Conservation (phyloP, 495 filamentous ascomycete genomes). For the Podospora sp. region DNA sequence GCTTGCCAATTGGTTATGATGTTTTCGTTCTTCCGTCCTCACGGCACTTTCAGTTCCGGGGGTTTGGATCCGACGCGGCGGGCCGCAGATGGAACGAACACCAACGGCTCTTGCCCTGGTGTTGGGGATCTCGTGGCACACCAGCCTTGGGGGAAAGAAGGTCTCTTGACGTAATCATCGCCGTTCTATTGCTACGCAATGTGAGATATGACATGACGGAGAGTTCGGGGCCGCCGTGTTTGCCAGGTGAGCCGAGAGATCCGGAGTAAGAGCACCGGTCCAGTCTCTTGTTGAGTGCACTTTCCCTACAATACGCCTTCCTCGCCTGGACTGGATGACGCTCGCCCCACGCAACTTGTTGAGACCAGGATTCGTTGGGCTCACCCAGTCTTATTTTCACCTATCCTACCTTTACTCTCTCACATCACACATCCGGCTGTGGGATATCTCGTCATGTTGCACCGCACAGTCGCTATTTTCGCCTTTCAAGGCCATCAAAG, state of each 20-base stretch:
- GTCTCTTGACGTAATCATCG: not conserved
- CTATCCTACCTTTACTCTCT: too few species aligned
- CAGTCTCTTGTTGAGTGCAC: too few species aligned
- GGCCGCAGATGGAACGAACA: not conserved
- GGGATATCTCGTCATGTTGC: too few species aligned
- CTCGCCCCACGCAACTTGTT: too few species aligned
- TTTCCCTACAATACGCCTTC: too few species aligned
- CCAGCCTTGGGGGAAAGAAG: not conserved
- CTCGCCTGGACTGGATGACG: too few species aligned
- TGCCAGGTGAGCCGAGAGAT: not conserved
- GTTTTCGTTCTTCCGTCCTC: not conserved
- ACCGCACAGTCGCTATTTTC: too few species aligned
- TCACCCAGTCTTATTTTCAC: too few species aligned
- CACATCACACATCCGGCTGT: too few species aligned
- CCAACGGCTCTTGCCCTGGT: not conserved
- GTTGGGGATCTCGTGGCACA: not conserved
- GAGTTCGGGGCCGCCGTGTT: not conserved
- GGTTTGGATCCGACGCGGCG: conserved; percentile 4
- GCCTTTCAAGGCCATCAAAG: too few species aligned
- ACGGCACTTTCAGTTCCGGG: not conserved
- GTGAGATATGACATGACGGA: not conserved
- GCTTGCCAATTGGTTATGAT: not conserved
- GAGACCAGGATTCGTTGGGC: too few species aligned
- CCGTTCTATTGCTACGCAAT: not conserved
- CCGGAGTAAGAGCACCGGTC: not conserved